Evolutionary conservation across 768 basidiomycete genomes (phyloP), one percentile per base, ranked within the genome.

Genomic region (Suillus americanus): DNA sequence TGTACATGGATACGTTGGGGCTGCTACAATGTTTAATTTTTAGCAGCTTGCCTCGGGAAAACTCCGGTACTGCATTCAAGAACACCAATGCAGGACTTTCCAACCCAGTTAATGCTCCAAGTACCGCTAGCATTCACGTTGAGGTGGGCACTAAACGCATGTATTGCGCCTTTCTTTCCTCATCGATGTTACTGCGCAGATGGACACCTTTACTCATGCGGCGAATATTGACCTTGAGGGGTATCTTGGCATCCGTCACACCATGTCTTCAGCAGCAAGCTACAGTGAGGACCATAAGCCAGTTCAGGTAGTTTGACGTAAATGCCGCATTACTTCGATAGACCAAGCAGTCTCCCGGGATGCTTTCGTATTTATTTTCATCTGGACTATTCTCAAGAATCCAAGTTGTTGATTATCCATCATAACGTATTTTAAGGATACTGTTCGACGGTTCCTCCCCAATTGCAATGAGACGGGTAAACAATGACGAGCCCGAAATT

Each of bases 91-190:
- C 65, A 57, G 51, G 28, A 18, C 51, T 10, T 53, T 30, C 51
- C 9, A 30, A 53, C 5, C 8, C 14, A 25, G 23, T n/a, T 40
- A 10, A 25, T 4, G 16, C 23, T 40, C 38, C 56, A 18, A 57
- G 38, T 56, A 62, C 65, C 4, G 51, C 71, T n/a, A 59, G 70
- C 8, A 69, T 78, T 25, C 77, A 77, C 38, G 77, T 78, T 35
- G 79, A 78, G 70, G 79, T 79, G 37, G 54, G 74, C 65, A 28
- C 40, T 65, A 60, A 30, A 18, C 33, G 3, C 6, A 18, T 28
- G 14, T 12, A 28, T 46, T 45, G 50, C 41, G 45, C 57, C 48
- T 30, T 14, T 14, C 33, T 63, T 46, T 14, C 60, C 43, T 63
- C 60, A 65, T 66, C 28, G 62, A 60, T 38, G 59, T 41, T 45